Base-by-base conservation (phyloP, 371 early-diverging fungal species). In the Mucor irregularis region DNA sequence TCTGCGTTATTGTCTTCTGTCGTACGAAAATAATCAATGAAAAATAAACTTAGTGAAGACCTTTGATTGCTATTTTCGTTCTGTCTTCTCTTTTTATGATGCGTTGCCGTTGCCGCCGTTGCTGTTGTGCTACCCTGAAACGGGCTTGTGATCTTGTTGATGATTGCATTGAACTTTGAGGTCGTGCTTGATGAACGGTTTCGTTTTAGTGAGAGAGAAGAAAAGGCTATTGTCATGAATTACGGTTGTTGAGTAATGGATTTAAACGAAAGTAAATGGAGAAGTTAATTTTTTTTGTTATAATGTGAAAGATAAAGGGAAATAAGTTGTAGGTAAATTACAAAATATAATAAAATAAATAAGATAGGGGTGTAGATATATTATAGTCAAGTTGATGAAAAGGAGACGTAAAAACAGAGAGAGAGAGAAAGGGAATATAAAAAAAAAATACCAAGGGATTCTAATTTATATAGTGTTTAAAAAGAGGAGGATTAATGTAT, bases 171-270 rank as follows among this genome's bases (percentile, higher is more conserved):
- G 1, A 37, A 34, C 16, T 47, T 55, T 10, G 49, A 40, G 28
- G 48, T 17, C 14, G 34, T 33, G 25, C 48, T 35, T 21, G 54
- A 17, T 33, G 60, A 61, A 22, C 62, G 43, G 16, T 62, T 40
- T 47, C 56, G 44, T 47, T 62, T 62, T 31, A 55, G 19, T 17
- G 62, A 61, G 46, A 61, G 51, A 45, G 44, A 33, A 50, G 51
- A 58, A 24, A 56, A 61, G 24, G 44, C 37, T 10, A 50, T 55
- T 37, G 56, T 38, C 62, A 61, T 61, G 17, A 21, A 45, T n/a
- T n/a, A n/a, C n/a, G n/a, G n/a, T n/a, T n/a, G n/a, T n/a, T n/a
- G n/a, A n/a, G n/a, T n/a, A n/a, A n/a, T n/a, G n/a, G n/a, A n/a
- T n/a, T n/a, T n/a, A n/a, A n/a, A n/a, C n/a, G n/a, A n/a, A n/a